phyloP scores from a whole-genome alignment of 2,329 filamentous ascomycete species.

The Trichophaea hybrida region DNA sequence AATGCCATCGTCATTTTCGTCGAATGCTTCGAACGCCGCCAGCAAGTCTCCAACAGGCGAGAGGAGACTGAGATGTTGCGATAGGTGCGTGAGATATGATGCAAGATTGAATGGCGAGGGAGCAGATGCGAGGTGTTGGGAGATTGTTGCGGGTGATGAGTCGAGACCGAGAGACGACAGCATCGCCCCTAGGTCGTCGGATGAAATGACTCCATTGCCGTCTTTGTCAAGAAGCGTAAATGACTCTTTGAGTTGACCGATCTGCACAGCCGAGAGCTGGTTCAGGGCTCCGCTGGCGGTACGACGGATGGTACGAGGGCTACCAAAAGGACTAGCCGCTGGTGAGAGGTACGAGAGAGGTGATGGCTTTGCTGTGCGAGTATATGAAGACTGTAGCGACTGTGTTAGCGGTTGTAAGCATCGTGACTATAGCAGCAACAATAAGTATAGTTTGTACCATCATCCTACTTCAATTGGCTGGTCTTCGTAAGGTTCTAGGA shows the following conservation, averaged over 20 bases:
- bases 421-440: background rate
- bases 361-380: conserved; percentile 25
- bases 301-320: conserved; percentile 10
- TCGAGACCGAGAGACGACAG: conserved; percentile 68
- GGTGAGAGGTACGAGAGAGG: conserved; percentile 21
- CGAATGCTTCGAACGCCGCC: conserved; percentile 86
- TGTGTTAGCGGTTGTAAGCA: background rate
- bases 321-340: conserved; percentile 9
- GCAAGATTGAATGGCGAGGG: conserved; percentile 67
- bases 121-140: conserved; percentile 69
- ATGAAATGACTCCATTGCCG: conserved; percentile 67
- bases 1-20: conserved; percentile 88
- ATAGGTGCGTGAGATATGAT: conserved; percentile 69
- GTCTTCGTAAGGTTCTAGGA: background rate
- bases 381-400: conserved; percentile 9
- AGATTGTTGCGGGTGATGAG: conserved; percentile 46
- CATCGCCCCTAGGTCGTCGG: conserved; percentile 77
- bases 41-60: conserved; percentile 67
- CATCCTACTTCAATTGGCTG: background rate
- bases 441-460: background rate
- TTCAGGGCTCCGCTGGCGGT: conserved; percentile 20
- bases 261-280: conserved; percentile 64
- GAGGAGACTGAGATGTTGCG: conserved; percentile 56
- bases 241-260: conserved; percentile 76
- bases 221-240: conserved; percentile 88